These are phyloP conservation scores for Fusarium sp. DNA, from an alignment of 2,329 filamentous ascomycete genomes.

Conservation along the genomic window DNA sequence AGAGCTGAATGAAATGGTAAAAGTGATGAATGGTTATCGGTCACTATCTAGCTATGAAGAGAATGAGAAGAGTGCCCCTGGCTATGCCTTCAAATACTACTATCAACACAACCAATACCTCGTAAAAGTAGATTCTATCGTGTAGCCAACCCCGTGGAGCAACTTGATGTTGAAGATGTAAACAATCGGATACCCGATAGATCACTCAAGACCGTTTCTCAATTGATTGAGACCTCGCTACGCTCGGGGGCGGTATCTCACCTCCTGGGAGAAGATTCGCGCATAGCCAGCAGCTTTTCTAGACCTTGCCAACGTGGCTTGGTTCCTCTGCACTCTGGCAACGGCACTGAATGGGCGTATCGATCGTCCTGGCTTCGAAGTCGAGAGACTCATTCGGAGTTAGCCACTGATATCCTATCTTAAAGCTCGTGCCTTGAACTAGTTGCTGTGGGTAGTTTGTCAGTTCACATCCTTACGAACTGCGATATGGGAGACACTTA, in stretches of 20 bases:
- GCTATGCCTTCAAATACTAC: not conserved
- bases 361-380: not conserved
- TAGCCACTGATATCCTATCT: not conserved
- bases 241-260: not conserved
- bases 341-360: not conserved
- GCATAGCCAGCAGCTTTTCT: not conserved
- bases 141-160: not conserved
- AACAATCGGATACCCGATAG: not conserved
- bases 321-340: not conserved
- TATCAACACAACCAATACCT: not conserved
- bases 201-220: not conserved
- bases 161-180: not conserved
- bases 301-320: not conserved
- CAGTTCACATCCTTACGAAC: not conserved
- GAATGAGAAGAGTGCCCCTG: not conserved
- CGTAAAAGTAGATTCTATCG: not conserved
- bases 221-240: not conserved
- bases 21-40: not conserved
- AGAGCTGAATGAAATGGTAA: fast-evolving
- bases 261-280: not conserved
- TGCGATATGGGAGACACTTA: not conserved
- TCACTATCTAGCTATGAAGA: not conserved
- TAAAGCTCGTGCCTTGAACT: not conserved
- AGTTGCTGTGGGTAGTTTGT: not conserved
- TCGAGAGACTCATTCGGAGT: not conserved